Conservation (phyloP, 306 rosid genomes). For the Casuarina cunninghamiana region DNA sequence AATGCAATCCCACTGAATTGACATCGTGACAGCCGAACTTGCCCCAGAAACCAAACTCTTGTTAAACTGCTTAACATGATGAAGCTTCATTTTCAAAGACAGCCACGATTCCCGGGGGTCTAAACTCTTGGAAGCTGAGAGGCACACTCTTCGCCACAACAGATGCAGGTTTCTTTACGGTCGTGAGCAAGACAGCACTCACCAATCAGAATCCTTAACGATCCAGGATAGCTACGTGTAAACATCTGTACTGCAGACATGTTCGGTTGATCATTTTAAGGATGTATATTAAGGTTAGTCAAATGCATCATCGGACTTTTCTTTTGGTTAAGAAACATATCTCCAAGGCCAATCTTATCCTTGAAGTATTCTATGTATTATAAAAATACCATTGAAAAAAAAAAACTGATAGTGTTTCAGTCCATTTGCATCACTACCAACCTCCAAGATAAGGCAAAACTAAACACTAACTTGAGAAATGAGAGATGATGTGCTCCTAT, state of each 20-base stretch:
- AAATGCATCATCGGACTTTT: background rate
- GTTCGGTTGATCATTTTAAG: background rate
- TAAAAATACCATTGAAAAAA: too few species aligned
- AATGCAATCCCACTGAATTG: background rate
- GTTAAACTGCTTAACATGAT: background rate
- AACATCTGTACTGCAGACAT: background rate
- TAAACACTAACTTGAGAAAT: too few species aligned
- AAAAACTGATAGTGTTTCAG: too few species aligned
- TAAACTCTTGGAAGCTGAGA: background rate
- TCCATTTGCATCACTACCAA: too few species aligned
- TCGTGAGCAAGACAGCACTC: background rate
- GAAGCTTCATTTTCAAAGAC: background rate
- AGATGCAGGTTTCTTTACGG: background rate
- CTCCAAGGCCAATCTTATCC: too few species aligned
- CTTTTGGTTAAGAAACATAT: background rate
- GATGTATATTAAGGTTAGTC: background rate
- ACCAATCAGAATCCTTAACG: background rate
- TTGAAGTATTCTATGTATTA: too few species aligned
- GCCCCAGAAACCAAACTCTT: background rate
- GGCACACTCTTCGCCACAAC: background rate
- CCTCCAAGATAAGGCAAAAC: too few species aligned
- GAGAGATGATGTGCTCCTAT: too few species aligned
- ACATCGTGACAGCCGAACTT: background rate
- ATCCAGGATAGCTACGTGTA: background rate
- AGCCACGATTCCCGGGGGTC: background rate